Conservation (phyloP, 1,139 yeast genomes). For the Scheffersomyces insectosa region DNA sequence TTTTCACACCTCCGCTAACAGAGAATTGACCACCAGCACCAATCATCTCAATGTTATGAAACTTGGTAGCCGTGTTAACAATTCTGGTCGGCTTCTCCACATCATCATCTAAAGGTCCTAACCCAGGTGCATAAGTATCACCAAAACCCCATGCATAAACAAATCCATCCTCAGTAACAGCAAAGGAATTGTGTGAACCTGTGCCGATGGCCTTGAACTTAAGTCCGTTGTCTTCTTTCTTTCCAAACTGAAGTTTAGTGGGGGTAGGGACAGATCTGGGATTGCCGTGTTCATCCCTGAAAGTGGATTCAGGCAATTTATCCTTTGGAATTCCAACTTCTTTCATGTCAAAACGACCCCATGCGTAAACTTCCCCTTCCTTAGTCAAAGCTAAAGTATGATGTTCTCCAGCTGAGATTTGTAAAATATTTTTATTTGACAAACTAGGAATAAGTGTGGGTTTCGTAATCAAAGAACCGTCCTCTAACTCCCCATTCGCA, state of each 20-base stretch:
- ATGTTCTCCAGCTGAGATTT: conserved; percentile 91
- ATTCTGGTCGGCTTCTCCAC: conserved; percentile 84
- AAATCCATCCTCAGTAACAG: conserved; percentile 79
- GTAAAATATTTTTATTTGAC: conserved; percentile 54
- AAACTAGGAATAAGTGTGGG: conserved; percentile 73
- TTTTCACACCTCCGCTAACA: conserved; percentile 74
- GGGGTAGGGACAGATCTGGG: conserved; percentile 89
- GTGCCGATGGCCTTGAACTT: conserved; percentile 66
- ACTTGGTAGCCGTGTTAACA: conserved; percentile 88
- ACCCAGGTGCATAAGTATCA: conserved; percentile 93
- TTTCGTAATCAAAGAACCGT: conserved; percentile 75
- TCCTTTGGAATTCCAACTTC: conserved; percentile 78
- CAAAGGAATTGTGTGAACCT: conserved; percentile 92
- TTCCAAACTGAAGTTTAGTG: conserved; percentile 52
- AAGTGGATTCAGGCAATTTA: conserved; percentile 66
- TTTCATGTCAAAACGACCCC: conserved; percentile 93
- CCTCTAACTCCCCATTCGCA: conserved; percentile 55
- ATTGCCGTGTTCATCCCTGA: conserved; percentile 74
- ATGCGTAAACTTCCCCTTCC: conserved; percentile 72
- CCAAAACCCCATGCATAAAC: conserved; percentile 98
- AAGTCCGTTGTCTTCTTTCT: conserved; percentile 23
- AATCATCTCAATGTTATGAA: conserved; percentile 63
- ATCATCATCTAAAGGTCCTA: conserved; percentile 90
- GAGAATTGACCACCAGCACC: conserved; percentile 98
- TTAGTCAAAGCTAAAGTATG: conserved; percentile 77